A percentile compares a stretch with the other conserved stretches of the same genome.
Conservation (phyloP, 495 filamentous ascomycete genomes). For the Trichoderma parareesei region DNA sequence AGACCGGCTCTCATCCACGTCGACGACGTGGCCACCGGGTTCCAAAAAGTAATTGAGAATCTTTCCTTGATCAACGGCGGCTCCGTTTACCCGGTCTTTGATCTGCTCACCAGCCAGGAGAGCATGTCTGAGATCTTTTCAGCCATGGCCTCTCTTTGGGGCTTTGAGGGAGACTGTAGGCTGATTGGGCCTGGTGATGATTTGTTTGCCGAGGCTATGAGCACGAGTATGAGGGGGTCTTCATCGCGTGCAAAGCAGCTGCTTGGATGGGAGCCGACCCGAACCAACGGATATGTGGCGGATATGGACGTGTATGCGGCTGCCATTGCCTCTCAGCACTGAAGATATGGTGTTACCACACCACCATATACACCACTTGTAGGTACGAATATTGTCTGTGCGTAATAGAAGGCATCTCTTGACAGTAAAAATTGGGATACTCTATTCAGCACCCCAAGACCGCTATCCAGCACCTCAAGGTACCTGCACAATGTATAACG, state of each 20-base stretch:
- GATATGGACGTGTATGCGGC: neutral
- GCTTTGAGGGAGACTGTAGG: neutral
- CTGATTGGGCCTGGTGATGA: neutral
- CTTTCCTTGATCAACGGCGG: neutral
- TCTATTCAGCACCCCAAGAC: too few species aligned
- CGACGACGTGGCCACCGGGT: neutral
- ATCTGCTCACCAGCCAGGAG: neutral
- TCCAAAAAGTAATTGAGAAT: slow-evolving; percentile 1
- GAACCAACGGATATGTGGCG: neutral
- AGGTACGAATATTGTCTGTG: too few species aligned
- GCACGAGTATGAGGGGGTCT: neutral
- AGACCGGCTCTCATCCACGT: neutral
- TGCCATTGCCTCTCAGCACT: slow-evolving; percentile 1
- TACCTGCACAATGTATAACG: too few species aligned
- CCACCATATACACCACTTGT: too few species aligned
- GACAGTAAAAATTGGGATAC: too few species aligned
- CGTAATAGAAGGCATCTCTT: too few species aligned
- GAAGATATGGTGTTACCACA: neutral
- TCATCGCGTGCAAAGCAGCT: neutral
- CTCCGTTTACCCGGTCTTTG: neutral
- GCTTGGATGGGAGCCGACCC: neutral
- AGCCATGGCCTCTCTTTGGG: neutral
- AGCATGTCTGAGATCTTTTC: neutral
- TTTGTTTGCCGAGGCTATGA: slow-evolving; percentile 5
- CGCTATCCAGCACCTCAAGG: too few species aligned